phyloP scores from a whole-genome alignment of 2,329 filamentous ascomycete species.

The Colletotrichum abscissum region DNA sequence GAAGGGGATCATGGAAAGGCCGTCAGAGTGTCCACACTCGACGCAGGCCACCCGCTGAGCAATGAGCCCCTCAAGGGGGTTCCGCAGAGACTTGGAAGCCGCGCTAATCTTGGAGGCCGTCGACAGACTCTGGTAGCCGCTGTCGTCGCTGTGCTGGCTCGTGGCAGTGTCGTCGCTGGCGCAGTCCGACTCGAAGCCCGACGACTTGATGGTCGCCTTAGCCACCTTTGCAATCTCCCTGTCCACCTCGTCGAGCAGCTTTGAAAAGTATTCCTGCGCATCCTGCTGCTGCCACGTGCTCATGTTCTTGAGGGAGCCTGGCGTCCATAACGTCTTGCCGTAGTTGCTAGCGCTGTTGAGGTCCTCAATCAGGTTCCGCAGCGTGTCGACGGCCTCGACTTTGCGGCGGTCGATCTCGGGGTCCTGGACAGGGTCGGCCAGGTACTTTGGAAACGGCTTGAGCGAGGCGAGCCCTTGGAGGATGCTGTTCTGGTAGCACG shows the following conservation, averaged over 20 bases:
- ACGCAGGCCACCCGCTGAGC: conserved; percentile 92
- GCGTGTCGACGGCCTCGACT: conserved; percentile 46
- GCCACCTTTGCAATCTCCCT: conserved; percentile 73
- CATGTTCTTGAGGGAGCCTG: conserved; percentile 86
- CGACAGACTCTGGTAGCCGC: conserved; percentile 63
- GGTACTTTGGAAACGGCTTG: conserved; percentile 74
- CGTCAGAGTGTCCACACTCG: conserved; percentile 86
- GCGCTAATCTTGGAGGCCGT: conserved; percentile 47
- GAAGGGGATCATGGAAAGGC: conserved; percentile 90
- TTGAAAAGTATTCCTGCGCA: conserved; percentile 96
- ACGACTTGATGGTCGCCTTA: conserved; percentile 42
- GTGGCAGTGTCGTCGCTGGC: conserved; percentile 54
- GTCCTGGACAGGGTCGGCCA: conserved; percentile 58
- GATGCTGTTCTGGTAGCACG: conserved; percentile 97
- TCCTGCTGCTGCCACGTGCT: conserved; percentile 97
- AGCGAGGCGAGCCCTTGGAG: conserved; percentile 87
- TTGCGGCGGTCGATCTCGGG: conserved; percentile 30
- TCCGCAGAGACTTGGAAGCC: conserved; percentile 59
- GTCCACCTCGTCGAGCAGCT: conserved; percentile 86
- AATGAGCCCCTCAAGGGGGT: conserved; percentile 87
- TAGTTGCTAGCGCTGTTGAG: conserved; percentile 78
- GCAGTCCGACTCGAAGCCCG: conserved; percentile 53
- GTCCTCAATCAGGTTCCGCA: conserved; percentile 75
- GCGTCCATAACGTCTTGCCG: conserved; percentile 84
- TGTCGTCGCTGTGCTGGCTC: conserved; percentile 67